Conservation (phyloP, 1,284 basidiomycete species). For the Mixia osmundae region DNA sequence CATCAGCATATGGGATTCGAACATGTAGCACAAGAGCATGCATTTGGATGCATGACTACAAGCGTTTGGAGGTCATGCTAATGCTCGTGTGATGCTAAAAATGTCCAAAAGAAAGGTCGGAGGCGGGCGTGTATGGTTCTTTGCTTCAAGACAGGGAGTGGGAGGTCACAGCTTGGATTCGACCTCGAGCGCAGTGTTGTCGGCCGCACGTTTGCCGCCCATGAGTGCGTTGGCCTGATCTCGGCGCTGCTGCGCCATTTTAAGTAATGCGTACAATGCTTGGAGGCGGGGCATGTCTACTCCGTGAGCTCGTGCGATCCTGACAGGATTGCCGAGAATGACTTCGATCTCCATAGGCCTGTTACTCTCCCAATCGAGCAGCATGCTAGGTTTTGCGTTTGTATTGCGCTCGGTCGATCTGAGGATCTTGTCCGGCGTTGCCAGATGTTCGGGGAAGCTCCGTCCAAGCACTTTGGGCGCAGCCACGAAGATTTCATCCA, state of each 20-base stretch:
- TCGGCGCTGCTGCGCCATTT: constrained; percentile 20
- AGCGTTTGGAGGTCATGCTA: too few species aligned
- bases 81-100: too few species aligned
- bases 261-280: constrained; percentile 25
- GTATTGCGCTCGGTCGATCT: constrained; percentile 23
- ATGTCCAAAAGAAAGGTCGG: too few species aligned
- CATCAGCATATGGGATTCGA: too few species aligned
- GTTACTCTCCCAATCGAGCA: constrained; percentile 24
- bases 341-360: constrained; percentile 26
- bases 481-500: constrained; percentile 24
- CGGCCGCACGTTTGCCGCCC: too few species aligned
- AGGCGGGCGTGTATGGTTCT: too few species aligned
- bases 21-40: too few species aligned
- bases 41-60: too few species aligned
- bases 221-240: too few species aligned
- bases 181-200: too few species aligned
- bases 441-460: constrained; percentile 21
- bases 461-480: constrained; percentile 21
- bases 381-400: constrained; percentile 24
- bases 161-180: too few species aligned
- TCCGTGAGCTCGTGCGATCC: constrained; percentile 21
- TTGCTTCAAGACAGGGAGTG: too few species aligned
- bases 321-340: constrained; percentile 19
- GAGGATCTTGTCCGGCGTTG: constrained; percentile 23
- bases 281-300: constrained; percentile 24